These are phyloP conservation scores for Tolypocladium capitatum DNA, from an alignment of 2,329 filamentous ascomycete species.

Conservation along the genomic window DNA sequence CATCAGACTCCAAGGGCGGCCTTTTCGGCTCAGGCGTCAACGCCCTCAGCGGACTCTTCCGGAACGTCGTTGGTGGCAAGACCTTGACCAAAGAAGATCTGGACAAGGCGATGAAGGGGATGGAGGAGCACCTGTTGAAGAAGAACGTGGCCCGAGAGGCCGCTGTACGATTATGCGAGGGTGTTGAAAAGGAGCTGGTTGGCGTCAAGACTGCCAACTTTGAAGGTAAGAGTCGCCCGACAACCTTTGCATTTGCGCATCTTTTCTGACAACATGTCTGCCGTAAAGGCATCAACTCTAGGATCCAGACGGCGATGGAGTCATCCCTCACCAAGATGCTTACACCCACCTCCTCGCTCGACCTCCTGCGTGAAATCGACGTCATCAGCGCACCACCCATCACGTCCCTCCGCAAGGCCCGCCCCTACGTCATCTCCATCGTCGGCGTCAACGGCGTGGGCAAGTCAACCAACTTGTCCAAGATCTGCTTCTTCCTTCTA, in stretches of 20 bases:
- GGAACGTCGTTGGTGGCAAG: conserved; percentile 91
- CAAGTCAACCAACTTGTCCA: conserved; percentile 94
- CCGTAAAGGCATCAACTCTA: conserved; percentile 55
- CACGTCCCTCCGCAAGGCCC: conserved; percentile 47
- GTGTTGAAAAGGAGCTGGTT: conserved; percentile 78
- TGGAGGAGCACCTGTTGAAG: conserved; percentile 86
- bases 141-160: conserved; percentile 97
- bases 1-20: conserved; percentile 40
- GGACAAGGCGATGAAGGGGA: conserved; percentile 82
- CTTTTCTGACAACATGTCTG: background rate
- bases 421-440: conserved; percentile 95
- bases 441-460: conserved; percentile 97
- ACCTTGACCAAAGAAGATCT: conserved; percentile 79
- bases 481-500: conserved; percentile 94
- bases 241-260: conserved; percentile 4
- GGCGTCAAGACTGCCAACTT: conserved; percentile 88
- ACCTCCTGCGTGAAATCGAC: conserved; percentile 87
- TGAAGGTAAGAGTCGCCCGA: conserved; percentile 40
- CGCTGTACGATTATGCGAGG: conserved; percentile 77
- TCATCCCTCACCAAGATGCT: conserved; percentile 88
- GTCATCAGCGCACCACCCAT: conserved; percentile 55
- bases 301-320: conserved; percentile 78
- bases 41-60: conserved; percentile 77
- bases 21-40: conserved; percentile 69
- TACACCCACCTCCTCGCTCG: conserved; percentile 86